These are phyloP conservation scores for Gonapodya prolifera DNA, from an alignment of 192 early-diverging fungal genomes.

Conservation along the genomic window DNA sequence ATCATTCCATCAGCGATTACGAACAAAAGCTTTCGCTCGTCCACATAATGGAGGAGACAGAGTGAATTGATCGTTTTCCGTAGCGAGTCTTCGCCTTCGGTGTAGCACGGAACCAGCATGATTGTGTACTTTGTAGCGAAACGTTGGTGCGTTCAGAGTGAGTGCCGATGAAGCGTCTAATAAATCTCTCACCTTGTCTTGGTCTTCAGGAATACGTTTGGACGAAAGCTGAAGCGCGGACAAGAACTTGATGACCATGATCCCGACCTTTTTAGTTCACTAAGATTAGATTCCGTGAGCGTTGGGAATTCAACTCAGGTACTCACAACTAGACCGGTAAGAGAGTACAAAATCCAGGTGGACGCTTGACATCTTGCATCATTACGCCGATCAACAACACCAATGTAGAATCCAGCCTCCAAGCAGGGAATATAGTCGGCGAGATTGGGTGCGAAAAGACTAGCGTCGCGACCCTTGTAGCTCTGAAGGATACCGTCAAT, in stretches of 20 bases:
- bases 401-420: constrained; percentile 72
- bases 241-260: constrained; percentile 89
- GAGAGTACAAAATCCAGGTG: constrained; percentile 70
- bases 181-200: constrained; percentile 88
- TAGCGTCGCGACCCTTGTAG: constrained; percentile 2
- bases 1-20: constrained; percentile 96
- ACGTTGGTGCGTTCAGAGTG: too few relatives aligned
- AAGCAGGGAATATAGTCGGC: constrained; percentile 41
- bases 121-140: constrained; percentile 38
- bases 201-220: constrained; percentile 60
- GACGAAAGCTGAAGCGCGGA: constrained; percentile 82
- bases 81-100: constrained; percentile 90
- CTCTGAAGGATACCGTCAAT: background rate
- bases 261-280: too few relatives aligned
- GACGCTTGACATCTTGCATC: constrained; percentile 62
- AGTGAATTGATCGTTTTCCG: constrained; percentile 90
- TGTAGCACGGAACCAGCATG: constrained; percentile 93
- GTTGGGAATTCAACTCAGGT: too few relatives aligned
- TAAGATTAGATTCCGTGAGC: too few relatives aligned
- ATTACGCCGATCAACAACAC: constrained; percentile 72
- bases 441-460: background rate
- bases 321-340: constrained; percentile 67
- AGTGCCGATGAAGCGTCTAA: too few relatives aligned
- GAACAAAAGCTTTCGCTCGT: constrained; percentile 94
- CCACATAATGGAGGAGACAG: constrained; percentile 79